Conservation (phyloP, 179 eudicot genomes). For the Actinidia arguta region DNA sequence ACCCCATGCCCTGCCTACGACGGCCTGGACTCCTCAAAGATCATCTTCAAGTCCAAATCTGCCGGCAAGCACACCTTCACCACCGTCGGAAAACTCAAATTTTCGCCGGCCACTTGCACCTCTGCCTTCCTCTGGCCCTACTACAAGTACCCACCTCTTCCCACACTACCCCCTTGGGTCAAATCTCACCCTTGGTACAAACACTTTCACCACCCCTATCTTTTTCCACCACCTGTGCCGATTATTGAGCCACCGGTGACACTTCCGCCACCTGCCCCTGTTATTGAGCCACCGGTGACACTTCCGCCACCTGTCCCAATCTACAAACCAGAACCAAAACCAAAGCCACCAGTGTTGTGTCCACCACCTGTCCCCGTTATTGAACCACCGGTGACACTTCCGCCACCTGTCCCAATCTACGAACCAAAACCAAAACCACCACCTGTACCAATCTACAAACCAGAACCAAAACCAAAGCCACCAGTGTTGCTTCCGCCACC, state of each 20-base stretch:
- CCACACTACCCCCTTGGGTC: slow-evolving; percentile 16
- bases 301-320: slow-evolving; percentile 16
- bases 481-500: slow-evolving; percentile 30
- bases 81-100: slow-evolving; percentile 47
- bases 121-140: slow-evolving; percentile 78
- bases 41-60: slow-evolving; percentile 38
- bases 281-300: slow-evolving; percentile 27
- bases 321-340: slow-evolving; percentile 7
- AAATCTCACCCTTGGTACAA: slow-evolving; percentile 13
- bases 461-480: no score
- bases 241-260: no score
- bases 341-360: neutral
- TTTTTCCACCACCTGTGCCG: neutral
- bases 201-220: slow-evolving; percentile 21
- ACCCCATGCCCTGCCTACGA: slow-evolving; percentile 56
- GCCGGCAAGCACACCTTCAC: slow-evolving; percentile 47
- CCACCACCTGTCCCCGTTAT: slow-evolving; percentile 24
- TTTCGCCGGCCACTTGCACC: slow-evolving; percentile 65
- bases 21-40: slow-evolving; percentile 44
- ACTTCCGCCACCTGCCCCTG: slow-evolving; percentile 15
- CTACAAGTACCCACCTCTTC: slow-evolving; percentile 51
- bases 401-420: neutral
- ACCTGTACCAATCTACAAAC: slow-evolving; percentile 28
- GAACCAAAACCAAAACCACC: neutral
- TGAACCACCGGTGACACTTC: neutral